A percentile compares a stretch with the other conserved stretches of the same genome.
These are phyloP conservation scores for Pythium graminicola DNA, from an alignment of 352 stramenopile genomes.

Conservation along the genomic window DNA sequence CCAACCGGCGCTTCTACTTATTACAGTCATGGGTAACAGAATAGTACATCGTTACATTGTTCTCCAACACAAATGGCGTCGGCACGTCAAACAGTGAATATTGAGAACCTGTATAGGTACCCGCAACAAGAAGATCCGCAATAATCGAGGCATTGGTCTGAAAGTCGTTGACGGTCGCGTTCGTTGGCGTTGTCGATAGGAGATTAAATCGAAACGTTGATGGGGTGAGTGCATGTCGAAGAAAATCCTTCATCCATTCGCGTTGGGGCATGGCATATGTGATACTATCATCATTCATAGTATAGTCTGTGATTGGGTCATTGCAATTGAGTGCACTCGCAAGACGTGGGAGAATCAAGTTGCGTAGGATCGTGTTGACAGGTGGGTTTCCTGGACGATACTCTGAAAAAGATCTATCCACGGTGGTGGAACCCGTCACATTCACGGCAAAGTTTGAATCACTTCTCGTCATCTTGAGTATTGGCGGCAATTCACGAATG, in stretches of 20 bases:
- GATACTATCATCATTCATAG: no score
- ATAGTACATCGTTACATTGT: no score
- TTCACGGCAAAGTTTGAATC: neutral
- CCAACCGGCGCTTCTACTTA: neutral
- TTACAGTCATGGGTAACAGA: neutral
- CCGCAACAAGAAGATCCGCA: neutral
- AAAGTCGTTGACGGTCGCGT: neutral
- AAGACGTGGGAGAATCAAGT: neutral
- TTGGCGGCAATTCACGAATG: neutral
- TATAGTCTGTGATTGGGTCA: no score
- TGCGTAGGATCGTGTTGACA: neutral
- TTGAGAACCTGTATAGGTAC: neutral
- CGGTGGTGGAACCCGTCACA: neutral
- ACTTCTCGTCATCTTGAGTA: neutral
- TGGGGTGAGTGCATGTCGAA: neutral
- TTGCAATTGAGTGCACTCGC: no score
- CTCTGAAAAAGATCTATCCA: neutral
- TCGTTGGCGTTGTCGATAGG: neutral
- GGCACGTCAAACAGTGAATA: neutral
- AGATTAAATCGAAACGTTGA: neutral
- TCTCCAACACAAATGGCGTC: neutral
- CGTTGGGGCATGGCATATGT: neutral
- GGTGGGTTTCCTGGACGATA: neutral
- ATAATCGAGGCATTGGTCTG: neutral
- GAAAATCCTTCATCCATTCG: neutral